These are phyloP conservation scores for Teratosphaeria nubilosa DNA, from an alignment of 2,329 filamentous ascomycete genomes.

Conservation along the genomic window DNA sequence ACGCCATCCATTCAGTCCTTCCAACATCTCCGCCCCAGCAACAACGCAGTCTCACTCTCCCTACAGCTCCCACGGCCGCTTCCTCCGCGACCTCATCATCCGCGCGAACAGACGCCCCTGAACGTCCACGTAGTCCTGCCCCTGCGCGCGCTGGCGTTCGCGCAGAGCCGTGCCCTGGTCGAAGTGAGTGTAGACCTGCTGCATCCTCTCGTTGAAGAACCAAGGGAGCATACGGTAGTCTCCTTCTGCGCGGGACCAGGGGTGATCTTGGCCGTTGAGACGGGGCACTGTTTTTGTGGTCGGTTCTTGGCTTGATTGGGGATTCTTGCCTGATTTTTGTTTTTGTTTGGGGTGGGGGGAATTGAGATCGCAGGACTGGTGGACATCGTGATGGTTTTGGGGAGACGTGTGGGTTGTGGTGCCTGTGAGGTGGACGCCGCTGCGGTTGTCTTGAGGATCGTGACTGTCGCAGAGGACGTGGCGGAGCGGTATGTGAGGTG, in stretches of 20 bases:
- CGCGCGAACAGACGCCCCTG: background rate
- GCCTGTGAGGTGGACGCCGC: too few species aligned
- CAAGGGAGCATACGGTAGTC: background rate
- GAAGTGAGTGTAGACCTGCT: background rate
- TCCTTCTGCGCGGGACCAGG: background rate
- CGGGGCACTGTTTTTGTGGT: background rate
- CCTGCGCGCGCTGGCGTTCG: background rate
- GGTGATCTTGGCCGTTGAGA: background rate
- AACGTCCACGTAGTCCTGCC: background rate
- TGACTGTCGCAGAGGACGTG: too few species aligned
- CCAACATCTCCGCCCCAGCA: too few species aligned
- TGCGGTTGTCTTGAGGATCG: too few species aligned
- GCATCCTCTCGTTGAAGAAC: background rate
- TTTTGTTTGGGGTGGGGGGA: background rate
- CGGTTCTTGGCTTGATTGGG: background rate
- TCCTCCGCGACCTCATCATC: background rate
- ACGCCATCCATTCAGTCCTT: too few species aligned
- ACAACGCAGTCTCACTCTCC: too few species aligned
- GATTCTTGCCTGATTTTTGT: background rate
- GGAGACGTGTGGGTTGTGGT: too few species aligned
- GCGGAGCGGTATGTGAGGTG: too few species aligned
- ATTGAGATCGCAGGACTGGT: too few species aligned
- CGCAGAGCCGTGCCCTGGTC: background rate
- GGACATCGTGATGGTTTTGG: too few species aligned
- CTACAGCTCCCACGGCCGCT: background rate